Evolutionary conservation across 495 filamentous ascomycete genomes (phyloP), one percentile per base, ranked within the genome.

Genomic region (Penicillium verhagenii): DNA sequence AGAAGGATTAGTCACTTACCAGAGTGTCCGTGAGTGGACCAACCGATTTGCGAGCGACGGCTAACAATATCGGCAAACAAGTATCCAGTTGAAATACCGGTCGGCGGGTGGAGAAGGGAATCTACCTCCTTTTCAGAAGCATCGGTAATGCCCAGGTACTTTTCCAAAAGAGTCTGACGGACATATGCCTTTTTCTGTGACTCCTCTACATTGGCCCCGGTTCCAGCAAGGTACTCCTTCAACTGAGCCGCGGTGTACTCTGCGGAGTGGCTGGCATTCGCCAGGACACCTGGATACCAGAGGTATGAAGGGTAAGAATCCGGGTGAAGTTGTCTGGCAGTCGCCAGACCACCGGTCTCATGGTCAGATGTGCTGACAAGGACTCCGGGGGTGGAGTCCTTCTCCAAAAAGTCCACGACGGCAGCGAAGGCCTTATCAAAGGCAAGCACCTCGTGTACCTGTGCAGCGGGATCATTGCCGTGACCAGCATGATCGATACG

Each of bases 401-500:
- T 73, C 18, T 92, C 83, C 8, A 97, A 68, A 69, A 96, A 98
- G 31, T 96, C 86, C 11, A 96, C 66, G 1, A 96, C 91, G 7
- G 82, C 81, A 39, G 85, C 75, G 70, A 97, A 92, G 0, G 93
- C 82, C 65, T 82, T 86, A 74, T 97, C 94, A 57, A 96, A 97
- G 33, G 88, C 92, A 6, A 97, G 74, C 1, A 97, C 92, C 64
- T 98, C 94, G 52, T 93, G 85, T 8, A 97, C 94, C 66, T 97
- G 95, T 0, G 95, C 92, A 10, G 88, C 92, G 1, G 94, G 94
- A 65, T 98, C 94, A 61, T 98, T 98, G 49, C 83, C 85, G 63
- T 98, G 94, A 11, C 92, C 95, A 2, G 94, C 92, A 68, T 98
- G 95, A 58, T 98, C 94, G 59, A 98, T 97, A 28, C 95, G 80